Evolutionary conservation across 1,139 yeast genomes (phyloP), one percentile per base, ranked within the genome.

Genomic region (Yamadazyma dendronema): DNA sequence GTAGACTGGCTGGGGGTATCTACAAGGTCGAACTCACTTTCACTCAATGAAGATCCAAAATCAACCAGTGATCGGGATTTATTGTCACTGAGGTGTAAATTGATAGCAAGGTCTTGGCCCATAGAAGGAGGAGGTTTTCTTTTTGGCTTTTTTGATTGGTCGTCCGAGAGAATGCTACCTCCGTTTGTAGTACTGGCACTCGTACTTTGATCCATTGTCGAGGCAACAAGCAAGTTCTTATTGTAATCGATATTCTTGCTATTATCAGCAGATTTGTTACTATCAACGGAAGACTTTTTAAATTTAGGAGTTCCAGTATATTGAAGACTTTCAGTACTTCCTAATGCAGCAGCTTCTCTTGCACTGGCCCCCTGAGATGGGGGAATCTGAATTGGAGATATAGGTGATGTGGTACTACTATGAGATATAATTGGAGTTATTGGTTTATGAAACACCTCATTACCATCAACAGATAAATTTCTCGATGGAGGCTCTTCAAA

Each of bases 71-170:
- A 51, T 19, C 56, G 46, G 26, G 56, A 45, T 4, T 42, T 43
- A 24, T 45, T 24, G 10, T 33, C 43, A 6, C n/a, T 26, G 27
- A 12, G 12, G 8, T 12, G 23, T 7, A 21, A 7, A 21, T 10
- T 21, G 9, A 21, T 7, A 21, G 23, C 10, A 21, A 7, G 9
- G 7, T 21, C n/a, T n/a, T n/a, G n/a, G n/a, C n/a, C n/a, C n/a
- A n/a, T n/a, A n/a, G n/a, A n/a, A n/a, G 62, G 64, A 11, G 66
- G 66, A 9, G 66, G 66, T 37, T 59, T 60, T 28, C 66, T 41
- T 37, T 46, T 52, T 3, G 50, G 51, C 37, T 45, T 49, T 19
- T 9, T 19, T 19, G 9, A 19, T 7, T 19, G n/a, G n/a, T n/a
- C n/a, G n/a, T n/a, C n/a, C n/a, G n/a, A n/a, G n/a, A n/a, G n/a